Evolutionary conservation across 352 stramenopile genomes (phyloP).

Genomic region (Paralagenidium karlingii): DNA sequence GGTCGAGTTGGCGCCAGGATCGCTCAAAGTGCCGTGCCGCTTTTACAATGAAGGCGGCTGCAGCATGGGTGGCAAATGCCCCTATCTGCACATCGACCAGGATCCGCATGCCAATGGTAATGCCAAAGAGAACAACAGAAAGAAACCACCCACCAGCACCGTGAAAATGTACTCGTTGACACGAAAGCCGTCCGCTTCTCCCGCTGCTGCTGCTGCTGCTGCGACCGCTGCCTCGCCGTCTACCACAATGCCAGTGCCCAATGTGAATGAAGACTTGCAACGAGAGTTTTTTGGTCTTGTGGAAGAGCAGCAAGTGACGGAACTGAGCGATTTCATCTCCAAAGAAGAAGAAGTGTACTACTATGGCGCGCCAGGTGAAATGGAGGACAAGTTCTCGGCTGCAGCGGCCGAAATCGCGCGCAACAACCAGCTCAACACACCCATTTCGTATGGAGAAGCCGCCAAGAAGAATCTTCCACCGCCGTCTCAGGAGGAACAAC

Average conservation of each 20-base stretch:
- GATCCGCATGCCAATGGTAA: slow-evolving; percentile 3
- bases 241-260: neutral
- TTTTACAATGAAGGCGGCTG: slow-evolving; percentile 64
- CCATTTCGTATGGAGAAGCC: neutral
- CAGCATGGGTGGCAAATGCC: slow-evolving; percentile 40
- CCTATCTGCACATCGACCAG: slow-evolving; percentile 44
- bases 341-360: slow-evolving; percentile 79
- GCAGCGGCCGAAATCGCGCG: slow-evolving; percentile 14
- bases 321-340: slow-evolving; percentile 64
- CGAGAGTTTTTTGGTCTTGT: slow-evolving; percentile 4
- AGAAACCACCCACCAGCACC: slow-evolving; percentile 7
- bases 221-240: neutral
- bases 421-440: neutral
- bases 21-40: slow-evolving; percentile 42
- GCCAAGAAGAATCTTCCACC: neutral
- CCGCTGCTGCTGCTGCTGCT: neutral
- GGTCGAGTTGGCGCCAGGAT: slow-evolving; percentile 20
- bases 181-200: slow-evolving; percentile 2
- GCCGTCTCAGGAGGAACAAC: neutral
- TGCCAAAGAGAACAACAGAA: slow-evolving; percentile 5
- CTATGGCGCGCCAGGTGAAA: slow-evolving; percentile 54
- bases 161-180: slow-evolving; percentile 18
- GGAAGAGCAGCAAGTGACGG: slow-evolving; percentile 19
- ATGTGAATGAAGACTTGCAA: neutral
- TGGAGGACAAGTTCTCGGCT: slow-evolving; percentile 9